Percentiles rank a stretch among this genome's conserved stretches.
These are phyloP conservation scores for Collybia sp. DNA, from an alignment of 768 basidiomycete species.

Conservation along the genomic window DNA sequence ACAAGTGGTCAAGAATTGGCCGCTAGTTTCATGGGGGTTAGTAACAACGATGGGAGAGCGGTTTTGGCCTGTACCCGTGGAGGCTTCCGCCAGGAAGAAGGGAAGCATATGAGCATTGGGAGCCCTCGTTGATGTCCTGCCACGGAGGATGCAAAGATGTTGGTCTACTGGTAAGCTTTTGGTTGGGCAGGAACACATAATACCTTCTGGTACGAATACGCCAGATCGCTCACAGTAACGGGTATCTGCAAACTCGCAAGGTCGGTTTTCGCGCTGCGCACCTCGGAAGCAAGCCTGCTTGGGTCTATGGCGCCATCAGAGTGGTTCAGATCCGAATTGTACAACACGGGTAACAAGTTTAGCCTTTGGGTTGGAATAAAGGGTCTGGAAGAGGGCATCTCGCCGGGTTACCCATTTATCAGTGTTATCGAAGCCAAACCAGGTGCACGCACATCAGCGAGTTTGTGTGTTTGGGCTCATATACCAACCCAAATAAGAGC, in stretches of 20 bases:
- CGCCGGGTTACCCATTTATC: constrained; percentile 52
- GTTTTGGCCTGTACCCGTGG: constrained; percentile 36
- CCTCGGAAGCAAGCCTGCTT: constrained; percentile 44
- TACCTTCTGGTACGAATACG: constrained; percentile 50
- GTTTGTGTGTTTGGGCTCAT: background rate
- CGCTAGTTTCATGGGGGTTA: constrained; percentile 13
- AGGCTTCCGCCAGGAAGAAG: constrained; percentile 56
- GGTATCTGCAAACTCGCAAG: constrained; percentile 53
- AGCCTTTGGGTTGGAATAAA: constrained; percentile 58
- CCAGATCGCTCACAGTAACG: constrained; percentile 66
- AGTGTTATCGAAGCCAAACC: constrained; percentile 46
- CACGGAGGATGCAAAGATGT: background rate
- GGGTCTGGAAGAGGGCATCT: constrained; percentile 42
- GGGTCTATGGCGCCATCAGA: constrained; percentile 51
- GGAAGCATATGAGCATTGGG: constrained; percentile 64
- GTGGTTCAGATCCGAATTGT: constrained; percentile 70
- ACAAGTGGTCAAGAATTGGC: constrained; percentile 67
- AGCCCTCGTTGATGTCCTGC: constrained; percentile 42
- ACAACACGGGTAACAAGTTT: constrained; percentile 61
- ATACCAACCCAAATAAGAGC: constrained; percentile 64
- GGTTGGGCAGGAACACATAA: background rate
- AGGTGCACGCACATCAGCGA: constrained; percentile 1
- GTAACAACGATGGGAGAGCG: background rate
- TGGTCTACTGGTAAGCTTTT: too few species aligned
- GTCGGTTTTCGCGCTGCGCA: constrained; percentile 41